Base-by-base conservation (phyloP, 1,139 yeast genomes). In the Scheffersomyces titani region DNA sequence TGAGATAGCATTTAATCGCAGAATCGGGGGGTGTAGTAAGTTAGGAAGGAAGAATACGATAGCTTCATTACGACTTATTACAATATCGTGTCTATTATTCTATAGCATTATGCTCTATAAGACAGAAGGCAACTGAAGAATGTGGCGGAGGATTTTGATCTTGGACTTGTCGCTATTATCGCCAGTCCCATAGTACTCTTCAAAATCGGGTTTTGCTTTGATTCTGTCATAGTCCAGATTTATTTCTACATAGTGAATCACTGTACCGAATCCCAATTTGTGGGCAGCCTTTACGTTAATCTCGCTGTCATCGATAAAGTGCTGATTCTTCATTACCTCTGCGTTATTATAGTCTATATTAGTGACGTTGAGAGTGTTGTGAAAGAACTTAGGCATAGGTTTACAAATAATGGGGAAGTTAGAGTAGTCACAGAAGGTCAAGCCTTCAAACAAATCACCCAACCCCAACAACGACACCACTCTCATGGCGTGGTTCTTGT, bases 381-480 rank as follows among this genome's bases (percentile, higher is more conserved):
- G 72, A 63, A 73, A 80, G 63, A 70, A 80, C 55, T 69, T 78
- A 18, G 78, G 76, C 86, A 90, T 90, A 18, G 99, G 99, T 75
- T 94, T 94, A 75, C 98, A 93, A 44, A 88, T 73, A 57, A 94
- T 79, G 5, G 93, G 92, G 58, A 70, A 73, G 61, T 77, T 71
- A 7, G 83, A 71, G 69, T 94, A 94, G 74, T 94, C 97, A 75
- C 99, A 94, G 73, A 78, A 94, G 0, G 98, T 92, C 64, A 94
- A 82, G 1, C 99, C 99, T 63, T 93, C 98, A 68, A 94, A 93
- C 57, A 92, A 70, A 69, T 93, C 98, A 21, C 94, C 97, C 44
- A 94, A 71, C 1, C 97, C 98, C 53, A 94, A 78, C 55, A 93
- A 78, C 49, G 87, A 81, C 20, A 92, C 81, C 19, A 90, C 96